Base-by-base conservation (phyloP, 2,329 filamentous ascomycete genomes). In the Pezicula rhizophila region DNA sequence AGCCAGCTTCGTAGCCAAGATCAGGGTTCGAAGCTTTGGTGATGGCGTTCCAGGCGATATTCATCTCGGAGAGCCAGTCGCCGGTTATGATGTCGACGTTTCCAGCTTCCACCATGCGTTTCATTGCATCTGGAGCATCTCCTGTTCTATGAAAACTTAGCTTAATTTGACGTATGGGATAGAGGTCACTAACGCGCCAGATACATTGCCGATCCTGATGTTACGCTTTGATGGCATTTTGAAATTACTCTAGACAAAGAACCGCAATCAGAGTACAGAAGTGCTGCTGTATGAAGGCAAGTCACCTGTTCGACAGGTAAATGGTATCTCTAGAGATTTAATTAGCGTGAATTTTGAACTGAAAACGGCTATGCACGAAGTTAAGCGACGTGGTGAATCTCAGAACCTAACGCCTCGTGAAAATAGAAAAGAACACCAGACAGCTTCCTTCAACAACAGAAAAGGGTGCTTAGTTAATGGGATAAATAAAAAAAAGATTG, bases 41-140 rank as follows among this genome's bases (percentile, higher is more conserved):
- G 34, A 60, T 60, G 5, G 59, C 56, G 31, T 62, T 62, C 57
- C 59, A 62, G 6, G 61, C 60, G 11, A 63, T 60, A 42, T 64
- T 64, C 55, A 63, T 55, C 49, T 67, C 66, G 2, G 66, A 66
- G 1, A 70, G 60, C 56, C 69, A 71, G 51, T 71, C 68, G 3
- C 68, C 68, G 4, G 66, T 68, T 47, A 72, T 68, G 35, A 68
- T 63, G 49, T 71, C 66, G 2, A 66, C 59, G n/a, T 64, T 58
- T 18, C 66, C 65, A 23, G 14, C 10, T 14, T 41, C 10, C 11
- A 52, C 50, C 54, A 56, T 56, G n/a, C 54, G 47, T 18, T 14
- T 17, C 51, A 53, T 53, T 18, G 51, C 51, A 10, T 33, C 40
- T 42, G 37, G 43, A 35, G 48, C 39, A 20, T 53, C 51, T 28